Percentiles rank a stretch among this genome's conserved stretches.
Evolutionary conservation across 495 filamentous ascomycete species (phyloP).

Genomic region (Daldinia childiae): DNA sequence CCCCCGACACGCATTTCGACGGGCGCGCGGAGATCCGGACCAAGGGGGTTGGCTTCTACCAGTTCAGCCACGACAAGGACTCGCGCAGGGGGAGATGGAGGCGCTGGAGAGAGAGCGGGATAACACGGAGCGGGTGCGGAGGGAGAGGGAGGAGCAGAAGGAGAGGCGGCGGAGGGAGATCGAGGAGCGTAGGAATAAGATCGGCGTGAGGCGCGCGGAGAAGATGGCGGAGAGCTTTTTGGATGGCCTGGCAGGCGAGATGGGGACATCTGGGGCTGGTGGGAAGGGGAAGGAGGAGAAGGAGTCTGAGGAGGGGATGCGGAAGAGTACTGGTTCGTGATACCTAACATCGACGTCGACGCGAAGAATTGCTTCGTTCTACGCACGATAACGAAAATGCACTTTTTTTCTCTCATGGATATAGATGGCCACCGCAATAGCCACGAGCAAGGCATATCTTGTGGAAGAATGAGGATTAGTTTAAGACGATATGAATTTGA

Average conservation of each 20-base stretch:
- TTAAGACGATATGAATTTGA: no score
- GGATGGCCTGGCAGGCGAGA: constrained; percentile 60
- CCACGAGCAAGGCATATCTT: no score
- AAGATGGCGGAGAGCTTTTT: constrained; percentile 80
- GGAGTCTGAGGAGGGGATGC: neutral
- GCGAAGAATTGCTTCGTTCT: no score
- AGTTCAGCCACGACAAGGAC: constrained; percentile 77
- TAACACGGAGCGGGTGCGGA: constrained; percentile 71
- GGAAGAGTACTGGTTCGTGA: constrained; percentile 8
- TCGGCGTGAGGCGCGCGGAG: constrained; percentile 65
- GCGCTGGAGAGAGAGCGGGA: constrained; percentile 69
- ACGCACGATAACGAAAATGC: neutral
- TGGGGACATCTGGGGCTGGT: constrained; percentile 25
- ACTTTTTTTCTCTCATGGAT: neutral
- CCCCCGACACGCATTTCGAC: constrained; percentile 83
- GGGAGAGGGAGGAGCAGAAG: constrained; percentile 63
- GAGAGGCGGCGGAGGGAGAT: constrained; percentile 53
- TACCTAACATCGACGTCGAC: neutral
- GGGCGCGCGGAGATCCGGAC: constrained; percentile 80
- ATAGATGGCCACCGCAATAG: no score
- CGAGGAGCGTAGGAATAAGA: constrained; percentile 58
- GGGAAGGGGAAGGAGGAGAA: constrained; percentile 13
- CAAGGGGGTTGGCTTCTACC: constrained; percentile 91
- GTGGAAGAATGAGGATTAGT: no score
- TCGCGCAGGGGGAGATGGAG: constrained; percentile 78